phyloP scores from a whole-genome alignment of 2,329 filamentous ascomycete species.

The Cladophialophora psammophila region DNA sequence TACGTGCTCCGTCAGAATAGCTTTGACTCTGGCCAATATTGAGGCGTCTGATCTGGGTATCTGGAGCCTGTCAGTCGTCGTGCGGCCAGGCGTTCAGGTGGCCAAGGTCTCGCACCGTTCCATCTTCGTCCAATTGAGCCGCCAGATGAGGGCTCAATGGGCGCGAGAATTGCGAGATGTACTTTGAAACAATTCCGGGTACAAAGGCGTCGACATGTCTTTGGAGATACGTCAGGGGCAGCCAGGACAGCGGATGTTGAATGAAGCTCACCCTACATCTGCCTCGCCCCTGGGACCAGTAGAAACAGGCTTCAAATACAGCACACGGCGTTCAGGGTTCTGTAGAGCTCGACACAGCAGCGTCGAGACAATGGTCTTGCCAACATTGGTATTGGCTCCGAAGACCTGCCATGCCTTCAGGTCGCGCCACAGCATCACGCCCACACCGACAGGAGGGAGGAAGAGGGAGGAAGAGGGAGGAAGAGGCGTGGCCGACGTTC shows the following conservation, averaged over 20 bases:
- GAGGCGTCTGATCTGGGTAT: constrained; percentile 59
- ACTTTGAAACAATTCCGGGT: constrained; percentile 63
- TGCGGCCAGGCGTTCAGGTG: neutral
- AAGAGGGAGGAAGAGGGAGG: neutral
- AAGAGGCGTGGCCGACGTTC: neutral
- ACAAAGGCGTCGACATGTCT: constrained; percentile 71
- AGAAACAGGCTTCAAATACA: constrained; percentile 82
- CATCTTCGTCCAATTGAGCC: constrained; percentile 51
- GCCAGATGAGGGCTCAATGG: constrained; percentile 82
- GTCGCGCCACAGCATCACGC: constrained; percentile 62
- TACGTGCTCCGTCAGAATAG: constrained; percentile 48
- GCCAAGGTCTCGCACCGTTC: constrained; percentile 16
- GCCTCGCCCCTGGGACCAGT: constrained; percentile 74
- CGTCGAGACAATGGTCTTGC: constrained; percentile 82
- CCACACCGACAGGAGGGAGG: neutral
- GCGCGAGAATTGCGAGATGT: constrained; percentile 74
- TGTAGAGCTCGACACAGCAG: constrained; percentile 70
- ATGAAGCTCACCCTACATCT: constrained; percentile 67
- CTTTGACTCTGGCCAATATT: constrained; percentile 59
- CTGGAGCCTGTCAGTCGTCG: constrained; percentile 45
- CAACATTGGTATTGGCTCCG: constrained; percentile 83
- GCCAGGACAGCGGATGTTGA: neutral
- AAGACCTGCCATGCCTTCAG: constrained; percentile 77
- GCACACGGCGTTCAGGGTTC: constrained; percentile 53
- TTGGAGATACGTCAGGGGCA: constrained; percentile 5